phyloP scores from a whole-genome alignment of 805 yeast genomes.

The Spathaspora passalidarum region DNA sequence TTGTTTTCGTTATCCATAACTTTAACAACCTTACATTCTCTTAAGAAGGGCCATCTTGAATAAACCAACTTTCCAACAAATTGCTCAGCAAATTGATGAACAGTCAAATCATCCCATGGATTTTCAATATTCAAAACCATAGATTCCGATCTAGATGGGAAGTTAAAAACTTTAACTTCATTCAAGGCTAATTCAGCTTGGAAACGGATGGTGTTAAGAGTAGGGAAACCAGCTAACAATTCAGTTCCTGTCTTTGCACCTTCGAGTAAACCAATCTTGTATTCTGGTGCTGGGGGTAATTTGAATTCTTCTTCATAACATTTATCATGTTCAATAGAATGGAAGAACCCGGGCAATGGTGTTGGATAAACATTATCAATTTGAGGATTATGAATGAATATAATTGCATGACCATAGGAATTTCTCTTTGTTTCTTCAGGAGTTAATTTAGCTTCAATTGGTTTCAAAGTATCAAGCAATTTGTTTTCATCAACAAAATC shows the following conservation, averaged over 20 bases:
- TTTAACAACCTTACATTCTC: constrained; percentile 69
- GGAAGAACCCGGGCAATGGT: constrained; percentile 73
- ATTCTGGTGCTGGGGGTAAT: constrained; percentile 47
- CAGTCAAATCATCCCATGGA: constrained; percentile 50
- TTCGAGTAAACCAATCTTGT: constrained; percentile 55
- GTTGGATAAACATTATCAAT: constrained; percentile 63
- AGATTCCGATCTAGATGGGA: constrained; percentile 80
- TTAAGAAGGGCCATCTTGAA: constrained; percentile 86
- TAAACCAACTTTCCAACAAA: constrained; percentile 63
- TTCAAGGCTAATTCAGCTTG: constrained; percentile 51
- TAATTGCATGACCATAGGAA: constrained; percentile 64
- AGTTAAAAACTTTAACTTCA: constrained; percentile 76
- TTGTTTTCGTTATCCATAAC: constrained; percentile 54
- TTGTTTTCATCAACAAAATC: constrained; percentile 87
- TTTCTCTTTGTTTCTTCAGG: constrained; percentile 76
- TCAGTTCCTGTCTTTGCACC: constrained; percentile 71
- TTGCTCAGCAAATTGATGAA: constrained; percentile 64
- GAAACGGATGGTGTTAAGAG: constrained; percentile 69
- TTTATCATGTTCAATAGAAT: constrained; percentile 74
- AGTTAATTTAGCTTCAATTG: constrained; percentile 57
- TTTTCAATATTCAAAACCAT: constrained; percentile 64
- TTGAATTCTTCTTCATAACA: constrained; percentile 63
- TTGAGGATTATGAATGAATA: constrained; percentile 76
- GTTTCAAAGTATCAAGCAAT: constrained; percentile 67
- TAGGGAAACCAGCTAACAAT: constrained; percentile 86